phyloP scores from a whole-genome alignment of 2,329 filamentous ascomycete genomes.

The Sclerotinia minor region DNA sequence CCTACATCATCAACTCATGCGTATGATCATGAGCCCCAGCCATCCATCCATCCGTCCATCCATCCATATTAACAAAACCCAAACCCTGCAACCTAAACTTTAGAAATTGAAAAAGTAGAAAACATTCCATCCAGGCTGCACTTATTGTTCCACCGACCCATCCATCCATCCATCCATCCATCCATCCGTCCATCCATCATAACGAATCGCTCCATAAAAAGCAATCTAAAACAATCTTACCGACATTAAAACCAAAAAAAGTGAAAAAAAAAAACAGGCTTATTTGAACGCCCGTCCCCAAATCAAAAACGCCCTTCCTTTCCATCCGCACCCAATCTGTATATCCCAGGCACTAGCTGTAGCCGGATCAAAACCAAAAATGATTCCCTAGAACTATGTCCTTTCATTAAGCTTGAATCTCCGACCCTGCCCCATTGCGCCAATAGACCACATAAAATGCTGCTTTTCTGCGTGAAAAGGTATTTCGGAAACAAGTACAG shows the following conservation, averaged over 20 bases:
- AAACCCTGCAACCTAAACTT: neutral
- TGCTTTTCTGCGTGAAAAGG: constrained; percentile 3
- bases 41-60: neutral
- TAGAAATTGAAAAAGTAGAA: neutral
- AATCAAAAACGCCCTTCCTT: constrained; percentile 10
- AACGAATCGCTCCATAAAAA: constrained; percentile 11
- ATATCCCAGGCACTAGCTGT: constrained; percentile 9
- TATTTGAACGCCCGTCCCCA: constrained; percentile 8
- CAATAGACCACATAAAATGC: constrained; percentile 10
- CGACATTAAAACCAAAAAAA: neutral
- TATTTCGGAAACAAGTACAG: neutral
- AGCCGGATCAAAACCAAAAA: constrained; percentile 1
- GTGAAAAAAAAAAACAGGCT: neutral
- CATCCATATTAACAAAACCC: constrained; percentile 2
- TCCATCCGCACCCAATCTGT: constrained; percentile 10
- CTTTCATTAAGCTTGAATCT: neutral
- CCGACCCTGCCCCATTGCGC: constrained; percentile 9
- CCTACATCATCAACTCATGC: constrained; percentile 11
- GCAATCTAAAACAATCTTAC: constrained; percentile 13
- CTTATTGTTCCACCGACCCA: neutral
- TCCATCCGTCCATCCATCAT: constrained; percentile 5
- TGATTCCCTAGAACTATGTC: constrained; percentile 1
- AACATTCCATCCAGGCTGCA: neutral
- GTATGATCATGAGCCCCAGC: neutral
- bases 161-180: neutral